A percentile compares a stretch with the other conserved stretches of the same genome.
Evolutionary conservation across 768 basidiomycete genomes (phyloP).

Genomic region (Rhodotorula paludigena): DNA sequence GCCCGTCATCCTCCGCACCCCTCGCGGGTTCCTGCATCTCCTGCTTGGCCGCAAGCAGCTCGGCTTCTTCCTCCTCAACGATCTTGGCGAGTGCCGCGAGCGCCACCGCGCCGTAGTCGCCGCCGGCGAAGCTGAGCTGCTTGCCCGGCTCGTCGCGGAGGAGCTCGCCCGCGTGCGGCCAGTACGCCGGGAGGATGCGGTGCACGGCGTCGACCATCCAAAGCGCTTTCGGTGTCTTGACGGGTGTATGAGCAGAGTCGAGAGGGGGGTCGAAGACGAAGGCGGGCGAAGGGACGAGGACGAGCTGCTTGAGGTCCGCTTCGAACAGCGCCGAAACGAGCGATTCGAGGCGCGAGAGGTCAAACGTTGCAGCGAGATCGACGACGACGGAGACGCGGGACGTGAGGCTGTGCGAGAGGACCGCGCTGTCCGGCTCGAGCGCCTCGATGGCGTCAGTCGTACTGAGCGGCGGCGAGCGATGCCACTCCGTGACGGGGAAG

Average conservation of each 20-base stretch:
- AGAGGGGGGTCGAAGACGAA: neutral
- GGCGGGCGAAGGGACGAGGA: conserved; percentile 6
- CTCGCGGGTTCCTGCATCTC: no score
- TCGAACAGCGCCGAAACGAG: neutral
- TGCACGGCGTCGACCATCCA: conserved; percentile 2
- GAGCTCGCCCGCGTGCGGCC: neutral
- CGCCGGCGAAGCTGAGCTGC: neutral
- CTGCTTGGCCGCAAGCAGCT: no score
- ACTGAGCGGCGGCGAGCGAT: neutral
- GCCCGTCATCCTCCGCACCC: no score
- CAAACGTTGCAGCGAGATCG: neutral
- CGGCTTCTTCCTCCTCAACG: neutral
- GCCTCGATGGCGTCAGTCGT: neutral
- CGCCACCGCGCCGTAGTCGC: neutral
- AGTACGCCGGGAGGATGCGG: conserved; percentile 14
- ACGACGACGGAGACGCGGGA: neutral
- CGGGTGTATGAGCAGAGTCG: no score
- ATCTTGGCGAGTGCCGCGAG: neutral
- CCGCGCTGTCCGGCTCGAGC: neutral
- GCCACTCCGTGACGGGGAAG: conserved; percentile 5
- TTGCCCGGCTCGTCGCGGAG: conserved; percentile 10
- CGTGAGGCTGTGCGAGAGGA: neutral
- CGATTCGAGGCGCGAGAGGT: neutral
- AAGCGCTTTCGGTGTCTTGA: neutral
- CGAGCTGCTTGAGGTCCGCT: conserved; percentile 14